Conservation (phyloP, 208 protist species). For the Crithidia expoeki region DNA sequence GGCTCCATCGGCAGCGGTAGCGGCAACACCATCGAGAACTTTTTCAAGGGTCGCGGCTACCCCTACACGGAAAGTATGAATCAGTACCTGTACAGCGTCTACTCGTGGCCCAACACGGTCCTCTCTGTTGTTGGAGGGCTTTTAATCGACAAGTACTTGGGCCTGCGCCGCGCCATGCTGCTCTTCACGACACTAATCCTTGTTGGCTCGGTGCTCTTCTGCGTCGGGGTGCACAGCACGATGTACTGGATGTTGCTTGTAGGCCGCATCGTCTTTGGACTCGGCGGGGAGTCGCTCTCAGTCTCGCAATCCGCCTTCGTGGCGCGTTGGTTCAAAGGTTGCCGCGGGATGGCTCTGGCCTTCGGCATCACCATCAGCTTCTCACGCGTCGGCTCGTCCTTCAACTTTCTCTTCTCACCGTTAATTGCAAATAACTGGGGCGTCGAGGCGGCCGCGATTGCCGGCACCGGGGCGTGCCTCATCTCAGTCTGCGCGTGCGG, state of each 20-base stretch:
- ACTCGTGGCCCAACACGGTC: slow-evolving; percentile 93
- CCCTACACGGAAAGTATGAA: slow-evolving; percentile 87
- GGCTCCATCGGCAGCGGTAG: slow-evolving; percentile 73
- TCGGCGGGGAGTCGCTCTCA: slow-evolving; percentile 90
- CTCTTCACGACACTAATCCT: slow-evolving; percentile 83
- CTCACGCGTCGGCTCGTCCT: slow-evolving; percentile 86
- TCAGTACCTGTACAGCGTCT: slow-evolving; percentile 91
- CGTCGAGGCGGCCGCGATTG: slow-evolving; percentile 65
- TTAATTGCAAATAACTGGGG: slow-evolving; percentile 57
- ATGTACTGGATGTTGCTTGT: slow-evolving; percentile 75
- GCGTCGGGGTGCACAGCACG: slow-evolving; percentile 60
- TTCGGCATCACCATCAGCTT: slow-evolving; percentile 93
- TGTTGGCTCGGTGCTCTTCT: slow-evolving; percentile 71
- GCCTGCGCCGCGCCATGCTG: slow-evolving; percentile 74
- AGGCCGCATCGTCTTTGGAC: slow-evolving; percentile 87
- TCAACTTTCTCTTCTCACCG: slow-evolving; percentile 93
- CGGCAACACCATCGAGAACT: slow-evolving; percentile 62
- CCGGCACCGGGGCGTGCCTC: slow-evolving; percentile 63
- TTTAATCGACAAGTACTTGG: slow-evolving; percentile 89
- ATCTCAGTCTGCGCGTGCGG: slow-evolving; percentile 71
- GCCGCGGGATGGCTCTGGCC: slow-evolving; percentile 87
- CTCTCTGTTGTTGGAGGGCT: slow-evolving; percentile 86
- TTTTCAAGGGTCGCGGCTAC: slow-evolving; percentile 51
- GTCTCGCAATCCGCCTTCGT: slow-evolving; percentile 92
- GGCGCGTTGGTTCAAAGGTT: slow-evolving; percentile 89